These are phyloP conservation scores for Syzygium jambos DNA, from an alignment of 345 rosid genomes.

Conservation along the genomic window DNA sequence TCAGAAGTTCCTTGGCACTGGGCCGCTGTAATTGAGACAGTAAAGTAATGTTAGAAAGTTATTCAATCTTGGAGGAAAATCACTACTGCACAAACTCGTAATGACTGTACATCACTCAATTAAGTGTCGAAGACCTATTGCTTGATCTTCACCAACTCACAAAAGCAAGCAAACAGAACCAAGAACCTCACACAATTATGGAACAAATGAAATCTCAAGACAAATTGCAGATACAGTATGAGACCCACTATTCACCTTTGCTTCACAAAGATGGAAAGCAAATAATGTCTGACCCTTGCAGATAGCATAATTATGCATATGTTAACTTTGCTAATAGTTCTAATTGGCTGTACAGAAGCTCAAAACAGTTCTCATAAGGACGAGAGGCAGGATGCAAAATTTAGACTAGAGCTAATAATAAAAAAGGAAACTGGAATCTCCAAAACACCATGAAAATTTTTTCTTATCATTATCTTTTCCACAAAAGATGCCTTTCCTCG, in stretches of 20 bases:
- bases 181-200: not conserved
- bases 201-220: not conserved
- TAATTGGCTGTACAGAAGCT: not conserved
- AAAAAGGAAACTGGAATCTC: not conserved
- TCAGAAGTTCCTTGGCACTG: conserved; percentile 94
- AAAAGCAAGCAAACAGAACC: not conserved
- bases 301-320: not conserved
- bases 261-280: not conserved
- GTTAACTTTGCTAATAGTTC: not conserved
- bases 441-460: not conserved
- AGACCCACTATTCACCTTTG: not conserved
- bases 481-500: not conserved
- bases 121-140: not conserved
- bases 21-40: conserved; percentile 59
- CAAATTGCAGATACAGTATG: not conserved
- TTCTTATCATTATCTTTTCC: not conserved
- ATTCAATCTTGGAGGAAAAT: not conserved
- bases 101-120: not conserved
- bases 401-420: not conserved
- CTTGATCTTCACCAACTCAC: not conserved
- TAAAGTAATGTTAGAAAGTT: not conserved
- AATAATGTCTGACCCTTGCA: not conserved
- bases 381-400: not conserved
- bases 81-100: not conserved
- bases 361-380: not conserved